Base-by-base conservation (phyloP, 306 rosid species). In the Sindora glabra region DNA sequence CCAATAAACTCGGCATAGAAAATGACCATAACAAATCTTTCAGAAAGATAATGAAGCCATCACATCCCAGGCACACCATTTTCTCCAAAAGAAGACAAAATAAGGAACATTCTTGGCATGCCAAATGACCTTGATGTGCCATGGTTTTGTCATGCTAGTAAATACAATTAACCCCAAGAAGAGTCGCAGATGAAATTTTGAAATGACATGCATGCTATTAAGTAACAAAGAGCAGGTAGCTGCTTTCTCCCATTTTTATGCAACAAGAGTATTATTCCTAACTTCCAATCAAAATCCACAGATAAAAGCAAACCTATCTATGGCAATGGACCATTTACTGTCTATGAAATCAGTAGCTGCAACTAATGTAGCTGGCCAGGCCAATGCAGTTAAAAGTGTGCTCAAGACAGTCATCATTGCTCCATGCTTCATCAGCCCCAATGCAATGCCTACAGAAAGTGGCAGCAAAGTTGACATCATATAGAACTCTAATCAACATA, bases 371-470 rank as follows among this genome's bases (percentile, higher is more conserved):
- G 79, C 77, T 37, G 86, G 89, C 83, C 82, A 74, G 44, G 83
- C 83, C 47, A 83, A 74, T 12, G 89, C 86, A 10, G 86, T 71
- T 42, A 83, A 9, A 61, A 80, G 79, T 41, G 77, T 62, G 81
- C 73, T 59, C 67, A 83, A 56, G 3, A 80, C 83, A 16, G 86
- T 83, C 81, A 83, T 1, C 89, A 80, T 83, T 19, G 86, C 83
- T 42, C 89, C 89, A 50, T 68, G 83, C 70, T 42, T 77, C 89
- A 83, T 80, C 71, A 83, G 59, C 74, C 62, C 68, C 22, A 64
- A 13, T 2, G 79, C 77, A 71, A 83, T 24, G 37, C 70, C 89
- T 83, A 68, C 41, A 56, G 59, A 15, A 59, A 58, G 51, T 56
- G 58, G 41, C 66, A 74, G 24, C 10, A 74, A 33, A 32, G 48